Percentiles rank a stretch among this genome's conserved stretches.
phyloP scores from a whole-genome alignment of 495 filamentous ascomycete species.

The Aspergillus homomorphus region DNA sequence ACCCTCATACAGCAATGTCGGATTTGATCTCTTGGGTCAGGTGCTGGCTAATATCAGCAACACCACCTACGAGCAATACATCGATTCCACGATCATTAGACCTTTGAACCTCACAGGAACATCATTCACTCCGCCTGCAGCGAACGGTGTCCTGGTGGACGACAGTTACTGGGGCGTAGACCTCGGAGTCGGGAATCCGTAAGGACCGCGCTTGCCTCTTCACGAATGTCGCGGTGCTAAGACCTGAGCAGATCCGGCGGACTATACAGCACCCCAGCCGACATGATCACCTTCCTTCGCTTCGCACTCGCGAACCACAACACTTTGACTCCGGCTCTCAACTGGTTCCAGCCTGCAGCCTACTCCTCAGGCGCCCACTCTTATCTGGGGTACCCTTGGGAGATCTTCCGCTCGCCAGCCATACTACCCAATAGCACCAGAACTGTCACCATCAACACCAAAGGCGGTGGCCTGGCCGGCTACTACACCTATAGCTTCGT shows the following conservation, averaged over 20 bases:
- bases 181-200: not conserved
- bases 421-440: not conserved
- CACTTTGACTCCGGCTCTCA: not conserved
- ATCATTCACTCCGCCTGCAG: not conserved
- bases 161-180: not conserved
- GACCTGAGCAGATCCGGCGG: not conserved
- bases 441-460: not conserved
- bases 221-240: not conserved
- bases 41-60: not conserved
- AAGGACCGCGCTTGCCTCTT: not conserved
- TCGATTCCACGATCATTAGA: not conserved
- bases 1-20: not conserved
- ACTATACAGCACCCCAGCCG: not conserved
- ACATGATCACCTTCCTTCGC: constrained; percentile 1
- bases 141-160: not conserved
- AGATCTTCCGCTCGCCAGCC: constrained; percentile 1
- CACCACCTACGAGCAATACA: not conserved
- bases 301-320: not conserved
- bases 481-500: constrained; percentile 2
- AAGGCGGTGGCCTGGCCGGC: not conserved
- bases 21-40: not conserved
- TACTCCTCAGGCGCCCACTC: constrained; percentile 1
- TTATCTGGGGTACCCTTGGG: not conserved
- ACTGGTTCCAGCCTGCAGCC: constrained; percentile 3
- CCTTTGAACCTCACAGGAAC: not conserved